These are phyloP conservation scores for Tetrapisispora iriomotensis DNA, from an alignment of 805 yeast species.

Conservation along the genomic window DNA sequence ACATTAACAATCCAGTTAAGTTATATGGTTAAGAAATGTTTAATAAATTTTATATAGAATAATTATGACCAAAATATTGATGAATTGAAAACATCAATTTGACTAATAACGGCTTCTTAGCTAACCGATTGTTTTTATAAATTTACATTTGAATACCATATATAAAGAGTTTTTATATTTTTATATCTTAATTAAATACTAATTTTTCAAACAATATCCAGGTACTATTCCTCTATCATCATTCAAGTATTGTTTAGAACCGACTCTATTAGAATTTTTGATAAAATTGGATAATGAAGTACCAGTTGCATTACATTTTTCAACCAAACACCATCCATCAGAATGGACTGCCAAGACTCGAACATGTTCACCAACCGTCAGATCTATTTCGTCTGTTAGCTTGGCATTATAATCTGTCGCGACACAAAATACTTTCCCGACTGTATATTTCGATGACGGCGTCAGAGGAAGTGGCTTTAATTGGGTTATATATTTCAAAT, in stretches of 20 bases:
- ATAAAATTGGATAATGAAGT: constrained; percentile 2
- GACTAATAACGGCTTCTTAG: no score
- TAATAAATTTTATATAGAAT: not conserved
- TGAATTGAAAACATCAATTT: no score
- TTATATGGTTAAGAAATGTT: constrained; percentile 16
- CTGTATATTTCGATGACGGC: constrained; percentile 8
- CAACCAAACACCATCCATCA: constrained; percentile 38
- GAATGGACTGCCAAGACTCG: constrained; percentile 33
- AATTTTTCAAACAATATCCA: constrained; percentile 25
- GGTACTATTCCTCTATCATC: constrained; percentile 35
- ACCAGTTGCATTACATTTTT: constrained; percentile 26
- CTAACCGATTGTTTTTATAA: no score
- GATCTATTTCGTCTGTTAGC: constrained; percentile 31
- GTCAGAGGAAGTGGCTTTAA: constrained; percentile 18
- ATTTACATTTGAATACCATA: not conserved
- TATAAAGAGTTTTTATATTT: not conserved
- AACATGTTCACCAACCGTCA: constrained; percentile 27
- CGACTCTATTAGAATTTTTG: constrained; percentile 1
- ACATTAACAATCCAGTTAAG: constrained; percentile 35
- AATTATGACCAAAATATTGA: no score
- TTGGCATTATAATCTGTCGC: constrained; percentile 21
- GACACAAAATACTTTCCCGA: constrained; percentile 15
- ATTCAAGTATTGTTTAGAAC: constrained; percentile 25
- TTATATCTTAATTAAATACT: not conserved
- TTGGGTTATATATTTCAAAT: constrained; percentile 9